Percentiles rank a stretch among this genome's conserved stretches.
These are phyloP conservation scores for Chlorella sp. DNA, from an alignment of 139 green algal species.

Conservation along the genomic window DNA sequence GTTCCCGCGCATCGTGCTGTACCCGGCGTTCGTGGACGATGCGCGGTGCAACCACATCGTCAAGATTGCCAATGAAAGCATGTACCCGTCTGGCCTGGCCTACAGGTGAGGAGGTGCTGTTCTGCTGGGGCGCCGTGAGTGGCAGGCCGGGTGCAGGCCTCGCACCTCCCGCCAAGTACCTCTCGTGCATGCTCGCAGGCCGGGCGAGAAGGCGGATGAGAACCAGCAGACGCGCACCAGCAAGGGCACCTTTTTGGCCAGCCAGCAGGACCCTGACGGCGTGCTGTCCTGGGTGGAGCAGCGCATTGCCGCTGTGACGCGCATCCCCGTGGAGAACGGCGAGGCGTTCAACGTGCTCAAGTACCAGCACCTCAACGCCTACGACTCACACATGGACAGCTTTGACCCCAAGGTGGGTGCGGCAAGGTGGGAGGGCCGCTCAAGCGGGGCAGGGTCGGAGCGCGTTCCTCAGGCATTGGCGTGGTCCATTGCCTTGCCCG, in stretches of 20 bases:
- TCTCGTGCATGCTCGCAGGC: constrained; percentile 6
- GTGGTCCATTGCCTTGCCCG: not conserved
- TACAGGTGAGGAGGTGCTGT: constrained; percentile 15
- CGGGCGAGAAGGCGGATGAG: constrained; percentile 25
- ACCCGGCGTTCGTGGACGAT: constrained; percentile 41
- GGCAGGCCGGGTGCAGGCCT: not conserved
- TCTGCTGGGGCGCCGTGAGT: not conserved
- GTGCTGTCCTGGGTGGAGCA: constrained; percentile 47
- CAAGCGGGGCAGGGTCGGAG: too few species aligned
- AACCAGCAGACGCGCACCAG: constrained; percentile 43
- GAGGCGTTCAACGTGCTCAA: constrained; percentile 57
- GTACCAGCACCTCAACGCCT: constrained; percentile 47
- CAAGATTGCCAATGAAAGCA: constrained; percentile 20
- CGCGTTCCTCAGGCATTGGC: too few species aligned
- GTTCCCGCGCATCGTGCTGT: constrained; percentile 38
- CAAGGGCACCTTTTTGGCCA: constrained; percentile 39
- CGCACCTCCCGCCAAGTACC: not conserved
- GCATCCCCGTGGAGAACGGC: constrained; percentile 36
- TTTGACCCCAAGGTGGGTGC: constrained; percentile 33
- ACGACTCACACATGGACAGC: constrained; percentile 50
- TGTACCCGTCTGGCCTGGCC: constrained; percentile 36
- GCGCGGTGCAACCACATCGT: constrained; percentile 1
- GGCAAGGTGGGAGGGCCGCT: not conserved
- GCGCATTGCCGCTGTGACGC: constrained; percentile 34
- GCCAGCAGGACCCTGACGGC: constrained; percentile 22